Conservation (phyloP, 225 moss, liverwort and hornwort genomes). For the Polytrichum commune region DNA sequence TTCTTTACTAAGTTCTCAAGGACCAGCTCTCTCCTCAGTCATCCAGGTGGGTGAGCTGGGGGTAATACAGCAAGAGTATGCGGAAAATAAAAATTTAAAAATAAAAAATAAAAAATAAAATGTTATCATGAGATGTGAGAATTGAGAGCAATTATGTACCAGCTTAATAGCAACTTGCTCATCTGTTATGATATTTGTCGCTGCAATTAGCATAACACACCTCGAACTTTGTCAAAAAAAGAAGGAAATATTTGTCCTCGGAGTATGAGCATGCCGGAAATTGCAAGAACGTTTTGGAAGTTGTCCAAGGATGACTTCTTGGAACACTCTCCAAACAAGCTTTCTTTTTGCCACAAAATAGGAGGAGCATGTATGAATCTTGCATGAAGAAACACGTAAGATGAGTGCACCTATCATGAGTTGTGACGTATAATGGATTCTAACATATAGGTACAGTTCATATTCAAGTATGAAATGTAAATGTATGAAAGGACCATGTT, state of each 20-base stretch:
- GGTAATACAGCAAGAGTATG: constrained; percentile 3
- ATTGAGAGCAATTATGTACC: constrained; percentile 32
- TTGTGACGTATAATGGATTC: too few species aligned
- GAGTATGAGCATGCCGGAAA: not conserved
- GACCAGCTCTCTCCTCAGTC: too few species aligned
- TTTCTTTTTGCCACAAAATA: too few species aligned
- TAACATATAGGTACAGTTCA: too few species aligned
- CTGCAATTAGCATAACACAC: constrained; percentile 33
- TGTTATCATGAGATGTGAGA: not conserved
- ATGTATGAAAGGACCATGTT: too few species aligned
- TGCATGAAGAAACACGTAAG: not conserved
- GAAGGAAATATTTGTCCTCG: not conserved
- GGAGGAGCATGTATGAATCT: constrained; percentile 10
- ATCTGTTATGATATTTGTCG: constrained; percentile 84
- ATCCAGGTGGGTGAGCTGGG: too few species aligned
- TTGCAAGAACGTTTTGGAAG: not conserved
- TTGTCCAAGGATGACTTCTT: not conserved
- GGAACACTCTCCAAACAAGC: constrained; percentile 1
- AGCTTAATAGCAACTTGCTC: constrained; percentile 94
- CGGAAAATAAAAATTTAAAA: too few species aligned
- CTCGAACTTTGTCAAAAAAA: not conserved
- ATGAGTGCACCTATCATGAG: too few species aligned
- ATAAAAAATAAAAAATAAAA: too few species aligned
- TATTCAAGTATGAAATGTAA: too few species aligned
- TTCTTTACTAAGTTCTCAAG: not conserved